phyloP scores from a whole-genome alignment of 1,139 yeast genomes.

The Candida smagusa region DNA sequence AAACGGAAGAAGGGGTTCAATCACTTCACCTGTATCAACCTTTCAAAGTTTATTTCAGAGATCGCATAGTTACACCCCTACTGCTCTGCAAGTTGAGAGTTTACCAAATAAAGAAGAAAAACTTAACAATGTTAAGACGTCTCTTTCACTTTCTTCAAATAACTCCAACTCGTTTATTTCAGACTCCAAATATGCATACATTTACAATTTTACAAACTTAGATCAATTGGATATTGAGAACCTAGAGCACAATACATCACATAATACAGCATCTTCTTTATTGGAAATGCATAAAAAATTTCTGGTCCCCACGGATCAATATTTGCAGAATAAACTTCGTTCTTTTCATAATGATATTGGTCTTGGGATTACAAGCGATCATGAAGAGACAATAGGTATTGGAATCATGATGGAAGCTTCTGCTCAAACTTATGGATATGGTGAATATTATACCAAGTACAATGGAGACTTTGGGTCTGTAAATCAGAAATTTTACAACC shows the following conservation, averaged over 20 bases:
- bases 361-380: conserved; percentile 18
- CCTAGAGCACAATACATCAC: conserved; percentile 12
- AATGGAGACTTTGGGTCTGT: conserved; percentile 16
- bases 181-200: conserved; percentile 32
- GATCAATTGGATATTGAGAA: conserved; percentile 24
- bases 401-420: not conserved
- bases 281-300: conserved; percentile 36
- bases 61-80: conserved; percentile 18
- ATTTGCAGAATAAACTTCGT: conserved; percentile 23
- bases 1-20: conserved; percentile 21
- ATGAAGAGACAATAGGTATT: conserved; percentile 1
- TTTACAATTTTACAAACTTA: conserved; percentile 41
- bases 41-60: conserved; percentile 38
- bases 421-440: not conserved
- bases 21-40: conserved; percentile 35
- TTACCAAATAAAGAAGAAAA: conserved; percentile 14
- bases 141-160: conserved; percentile 37
- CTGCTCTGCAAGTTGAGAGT: conserved; percentile 6
- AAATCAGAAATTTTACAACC: conserved; percentile 23
- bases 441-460: conserved; percentile 10
- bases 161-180: conserved; percentile 40
- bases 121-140: conserved; percentile 11
- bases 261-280: conserved; percentile 14
- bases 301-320: conserved; percentile 41
- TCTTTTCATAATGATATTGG: conserved; percentile 17